Evolutionary conservation across 495 filamentous ascomycete genomes (phyloP).

Genomic region (Cercophora sp.): DNA sequence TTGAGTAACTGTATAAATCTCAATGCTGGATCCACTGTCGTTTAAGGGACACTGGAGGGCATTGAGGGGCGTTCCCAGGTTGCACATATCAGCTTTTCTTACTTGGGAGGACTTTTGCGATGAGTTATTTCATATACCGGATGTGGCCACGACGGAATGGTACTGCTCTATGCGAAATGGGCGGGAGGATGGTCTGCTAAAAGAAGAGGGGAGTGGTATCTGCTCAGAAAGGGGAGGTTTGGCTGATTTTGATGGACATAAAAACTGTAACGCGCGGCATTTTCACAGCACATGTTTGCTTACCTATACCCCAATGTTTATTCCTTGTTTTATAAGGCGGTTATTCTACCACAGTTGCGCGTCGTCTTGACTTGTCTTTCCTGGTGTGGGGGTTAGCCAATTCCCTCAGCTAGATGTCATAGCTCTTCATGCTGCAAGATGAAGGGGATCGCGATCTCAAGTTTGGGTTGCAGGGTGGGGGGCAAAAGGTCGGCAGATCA

Average conservation of each 20-base stretch:
- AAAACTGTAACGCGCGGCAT: background rate
- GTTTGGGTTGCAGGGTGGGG: too few species aligned
- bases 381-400: too few species aligned
- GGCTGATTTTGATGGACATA: background rate
- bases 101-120: background rate
- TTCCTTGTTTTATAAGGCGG: constrained; percentile 3
- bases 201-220: background rate
- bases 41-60: background rate
- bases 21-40: constrained; percentile 32
- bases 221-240: background rate
- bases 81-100: constrained; percentile 7
- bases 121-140: background rate
- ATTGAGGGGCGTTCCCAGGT: background rate
- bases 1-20: constrained; percentile 71
- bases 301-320: constrained; percentile 18
- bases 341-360: too few species aligned
- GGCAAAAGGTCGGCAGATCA: too few species aligned
- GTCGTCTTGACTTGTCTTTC: too few species aligned
- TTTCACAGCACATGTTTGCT: constrained; percentile 2
- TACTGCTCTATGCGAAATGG: background rate
- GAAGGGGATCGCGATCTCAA: too few species aligned
- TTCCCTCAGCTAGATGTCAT: too few species aligned
- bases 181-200: background rate
- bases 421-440: too few species aligned
- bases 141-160: background rate